These are phyloP conservation scores for Ceratocystis variospora DNA, from an alignment of 2,329 filamentous ascomycete genomes.

Conservation along the genomic window DNA sequence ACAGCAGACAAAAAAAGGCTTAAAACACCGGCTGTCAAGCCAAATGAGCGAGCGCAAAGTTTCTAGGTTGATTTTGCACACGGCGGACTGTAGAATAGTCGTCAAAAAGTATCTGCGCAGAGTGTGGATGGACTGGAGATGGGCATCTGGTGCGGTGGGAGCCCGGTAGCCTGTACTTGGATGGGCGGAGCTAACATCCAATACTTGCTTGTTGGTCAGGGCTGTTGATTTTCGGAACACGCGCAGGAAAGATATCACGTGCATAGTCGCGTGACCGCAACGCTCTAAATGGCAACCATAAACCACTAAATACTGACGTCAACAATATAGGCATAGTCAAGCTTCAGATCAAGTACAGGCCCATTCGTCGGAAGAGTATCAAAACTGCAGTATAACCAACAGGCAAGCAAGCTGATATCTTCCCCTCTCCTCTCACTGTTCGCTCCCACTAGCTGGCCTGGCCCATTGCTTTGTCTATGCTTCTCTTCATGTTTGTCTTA, in stretches of 20 bases:
- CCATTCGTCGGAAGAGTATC: neutral
- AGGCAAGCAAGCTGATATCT: neutral
- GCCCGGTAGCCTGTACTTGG: conserved; percentile 1
- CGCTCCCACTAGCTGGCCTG: neutral
- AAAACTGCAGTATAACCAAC: neutral
- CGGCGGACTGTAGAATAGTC: neutral
- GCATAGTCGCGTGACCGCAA: neutral
- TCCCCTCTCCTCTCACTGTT: neutral
- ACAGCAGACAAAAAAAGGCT: neutral
- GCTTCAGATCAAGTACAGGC: neutral
- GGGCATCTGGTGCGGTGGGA: neutral
- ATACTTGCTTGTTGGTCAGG: neutral
- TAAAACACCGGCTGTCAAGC: neutral
- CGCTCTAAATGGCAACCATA: neutral
- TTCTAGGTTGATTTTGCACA: neutral
- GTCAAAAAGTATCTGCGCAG: neutral
- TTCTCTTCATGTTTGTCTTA: neutral
- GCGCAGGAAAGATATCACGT: neutral
- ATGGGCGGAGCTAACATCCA: conserved; percentile 6
- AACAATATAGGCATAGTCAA: too few relatives aligned
- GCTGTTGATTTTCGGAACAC: neutral
- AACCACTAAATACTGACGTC: neutral
- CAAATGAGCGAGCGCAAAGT: neutral
- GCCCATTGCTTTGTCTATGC: neutral
- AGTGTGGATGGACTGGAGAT: neutral